Evolutionary conservation across 2,329 filamentous ascomycete genomes (phyloP), one percentile per base, ranked within the genome.

Genomic region (Clonostachys rosea): DNA sequence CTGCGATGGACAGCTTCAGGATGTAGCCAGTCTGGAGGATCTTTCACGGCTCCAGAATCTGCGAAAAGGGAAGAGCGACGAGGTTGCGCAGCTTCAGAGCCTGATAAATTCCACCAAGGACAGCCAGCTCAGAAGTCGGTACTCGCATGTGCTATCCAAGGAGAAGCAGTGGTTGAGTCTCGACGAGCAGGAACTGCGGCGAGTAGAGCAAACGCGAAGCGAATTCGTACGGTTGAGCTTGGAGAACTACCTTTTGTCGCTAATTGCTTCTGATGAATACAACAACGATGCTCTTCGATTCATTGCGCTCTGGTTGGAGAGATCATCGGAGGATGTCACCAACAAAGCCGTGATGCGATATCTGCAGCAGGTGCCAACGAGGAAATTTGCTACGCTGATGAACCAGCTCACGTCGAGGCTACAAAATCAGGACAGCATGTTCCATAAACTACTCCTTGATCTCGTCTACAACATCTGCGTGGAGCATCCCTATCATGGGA

Each of bases 341-440:
- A 97, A 96, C 57, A 78, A 79, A 42, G 85, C 89, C 3, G 91
- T 96, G 17, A 73, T 73, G 47, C 81, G 79, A 49, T 73, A 91
- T 58, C 72, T 99, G 14, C 67, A 73, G 5, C 75, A 81, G 45
- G 92, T 97, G 1, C 87, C 92, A 3, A 96, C 89, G 49, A 81
- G 89, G 50, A 99, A 99, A 60, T 96, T 99, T 61, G 92, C 91
- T 2, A 71, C 87, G 5, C 73, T 99, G 45, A 95, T 96, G 84
- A 99, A 96, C 59, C 94, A 99, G 64, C 78, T 99, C 34, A 92
- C 91, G 6, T 99, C 95, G n/a, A 84, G 94, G 8, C 71, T 99
- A 6, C 83, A 95, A 50, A 81, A 88, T 51, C 78, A 84, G 34
- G 67, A 76, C 2, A 78, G 76, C 2, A 75, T 77, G 14, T 99